Conservation (phyloP, 176 grass and related monocot species). For the Carex parvula region DNA sequence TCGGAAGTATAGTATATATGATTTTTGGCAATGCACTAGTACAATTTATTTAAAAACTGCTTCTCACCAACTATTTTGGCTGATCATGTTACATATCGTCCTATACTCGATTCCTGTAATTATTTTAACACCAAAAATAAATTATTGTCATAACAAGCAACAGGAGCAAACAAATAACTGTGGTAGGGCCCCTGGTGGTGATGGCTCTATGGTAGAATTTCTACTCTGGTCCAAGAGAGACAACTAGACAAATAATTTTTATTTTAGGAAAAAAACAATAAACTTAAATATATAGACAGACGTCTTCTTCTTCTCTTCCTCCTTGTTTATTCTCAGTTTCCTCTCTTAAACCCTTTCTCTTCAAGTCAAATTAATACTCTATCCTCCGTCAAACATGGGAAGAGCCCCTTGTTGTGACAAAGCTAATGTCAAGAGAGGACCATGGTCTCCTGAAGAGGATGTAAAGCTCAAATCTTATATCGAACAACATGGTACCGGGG, state of each 20-base stretch:
- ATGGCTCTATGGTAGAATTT: conserved; percentile 10
- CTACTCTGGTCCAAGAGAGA: not conserved
- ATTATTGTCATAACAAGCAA: not conserved
- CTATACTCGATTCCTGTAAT: not conserved
- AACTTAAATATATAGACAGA: conserved; percentile 6
- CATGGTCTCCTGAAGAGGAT: conserved; percentile 62
- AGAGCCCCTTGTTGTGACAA: conserved; percentile 68
- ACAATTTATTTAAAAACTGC: not conserved
- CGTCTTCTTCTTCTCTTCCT: not conserved
- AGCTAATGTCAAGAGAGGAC: conserved; percentile 53
- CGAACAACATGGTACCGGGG: conserved; percentile 39
- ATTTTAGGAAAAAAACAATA: not conserved
- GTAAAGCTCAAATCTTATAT: conserved; percentile 47
- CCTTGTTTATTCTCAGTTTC: not conserved
- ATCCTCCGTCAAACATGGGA: conserved; percentile 36
- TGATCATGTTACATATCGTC: not conserved
- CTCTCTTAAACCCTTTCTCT: conserved; percentile 22
- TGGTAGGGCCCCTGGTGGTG: conserved; percentile 4
- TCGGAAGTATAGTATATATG: not conserved
- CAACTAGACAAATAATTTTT: not conserved
- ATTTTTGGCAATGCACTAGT: not conserved
- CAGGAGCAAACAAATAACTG: conserved; percentile 10
- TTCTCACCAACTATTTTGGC: conserved; percentile 18
- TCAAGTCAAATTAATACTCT: not conserved
- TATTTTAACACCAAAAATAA: not conserved